Conservation (phyloP, 768 basidiomycete genomes). For the Pulveroboletus frians region DNA sequence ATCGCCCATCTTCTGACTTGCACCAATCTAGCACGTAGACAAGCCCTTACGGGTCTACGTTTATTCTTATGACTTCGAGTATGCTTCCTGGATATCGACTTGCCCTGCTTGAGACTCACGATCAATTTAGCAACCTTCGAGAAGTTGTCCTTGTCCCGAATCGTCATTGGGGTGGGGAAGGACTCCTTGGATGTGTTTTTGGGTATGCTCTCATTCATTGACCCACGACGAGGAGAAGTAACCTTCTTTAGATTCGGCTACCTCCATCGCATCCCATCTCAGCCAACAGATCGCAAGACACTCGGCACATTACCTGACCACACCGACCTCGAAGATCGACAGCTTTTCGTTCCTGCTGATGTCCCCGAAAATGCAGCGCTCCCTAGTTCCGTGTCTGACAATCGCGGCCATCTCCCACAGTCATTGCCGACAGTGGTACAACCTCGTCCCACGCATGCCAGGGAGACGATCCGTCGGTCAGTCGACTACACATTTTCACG, state of each 20-base stretch:
- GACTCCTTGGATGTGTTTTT: slow-evolving; percentile 91
- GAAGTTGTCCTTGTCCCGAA: slow-evolving; percentile 96
- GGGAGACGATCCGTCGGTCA: slow-evolving; percentile 16
- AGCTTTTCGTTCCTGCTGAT: slow-evolving; percentile 73
- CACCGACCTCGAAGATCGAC: slow-evolving; percentile 55
- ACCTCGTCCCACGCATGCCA: slow-evolving; percentile 26
- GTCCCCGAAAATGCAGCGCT: slow-evolving; percentile 17
- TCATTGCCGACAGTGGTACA: slow-evolving; percentile 21
- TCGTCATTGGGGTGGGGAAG: slow-evolving; percentile 96
- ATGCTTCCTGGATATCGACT: slow-evolving; percentile 28
- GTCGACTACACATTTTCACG: slow-evolving; percentile 8
- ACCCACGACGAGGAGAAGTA: slow-evolving; percentile 1
- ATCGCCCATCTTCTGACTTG: background rate
- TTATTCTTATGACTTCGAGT: slow-evolving; percentile 97
- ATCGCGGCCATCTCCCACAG: slow-evolving; percentile 7
- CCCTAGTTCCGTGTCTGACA: slow-evolving; percentile 2
- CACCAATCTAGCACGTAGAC: slow-evolving; percentile 71
- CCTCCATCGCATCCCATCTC: slow-evolving; percentile 87
- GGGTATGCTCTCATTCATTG: slow-evolving; percentile 51
- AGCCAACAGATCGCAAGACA: slow-evolving; percentile 53
- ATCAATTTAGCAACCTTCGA: slow-evolving; percentile 63
- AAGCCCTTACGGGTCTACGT: slow-evolving; percentile 93
- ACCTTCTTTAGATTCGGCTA: slow-evolving; percentile 66
- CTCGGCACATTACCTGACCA: slow-evolving; percentile 51
- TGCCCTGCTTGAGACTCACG: slow-evolving; percentile 6